These are phyloP conservation scores for Phyllosticta capitalensis DNA, from an alignment of 2,329 filamentous ascomycete genomes.

Conservation along the genomic window DNA sequence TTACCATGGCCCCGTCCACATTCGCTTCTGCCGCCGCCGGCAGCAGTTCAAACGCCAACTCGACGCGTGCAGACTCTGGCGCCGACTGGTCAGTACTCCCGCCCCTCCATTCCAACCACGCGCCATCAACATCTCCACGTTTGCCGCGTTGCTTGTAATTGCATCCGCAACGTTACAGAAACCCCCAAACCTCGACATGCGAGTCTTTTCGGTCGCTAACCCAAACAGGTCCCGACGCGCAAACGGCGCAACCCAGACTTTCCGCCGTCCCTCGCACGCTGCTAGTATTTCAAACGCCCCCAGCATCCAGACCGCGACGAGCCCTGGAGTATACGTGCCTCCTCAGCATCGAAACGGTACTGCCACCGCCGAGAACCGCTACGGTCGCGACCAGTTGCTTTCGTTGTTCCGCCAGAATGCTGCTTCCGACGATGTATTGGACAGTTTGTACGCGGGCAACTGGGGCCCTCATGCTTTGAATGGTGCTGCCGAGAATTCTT, in stretches of 20 bases:
- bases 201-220: constrained; percentile 1
- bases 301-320: constrained; percentile 23
- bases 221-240: constrained; percentile 49
- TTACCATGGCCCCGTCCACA: constrained; percentile 36
- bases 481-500: constrained; percentile 47
- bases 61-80: constrained; percentile 33
- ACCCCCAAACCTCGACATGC: background rate
- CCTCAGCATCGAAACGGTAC: constrained; percentile 51
- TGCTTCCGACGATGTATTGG: constrained; percentile 48
- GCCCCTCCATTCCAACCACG: constrained; percentile 8
- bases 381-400: constrained; percentile 70
- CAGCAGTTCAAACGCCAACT: constrained; percentile 26
- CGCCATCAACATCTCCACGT: constrained; percentile 11
- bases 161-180: background rate
- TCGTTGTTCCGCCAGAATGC: constrained; percentile 57
- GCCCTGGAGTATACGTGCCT: constrained; percentile 48
- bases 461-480: constrained; percentile 73
- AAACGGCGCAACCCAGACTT: constrained; percentile 59
- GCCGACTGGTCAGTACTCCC: constrained; percentile 36
- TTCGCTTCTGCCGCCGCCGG: constrained; percentile 43
- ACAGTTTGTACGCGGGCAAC: constrained; percentile 59
- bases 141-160: background rate
- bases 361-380: constrained; percentile 47
- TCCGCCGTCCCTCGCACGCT: constrained; percentile 54
- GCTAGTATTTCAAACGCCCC: constrained; percentile 39